A percentile compares a stretch with the other conserved stretches of the same genome.
Evolutionary conservation across 2,329 filamentous ascomycete species (phyloP).

Genomic region (Ophiostoma sp.): DNA sequence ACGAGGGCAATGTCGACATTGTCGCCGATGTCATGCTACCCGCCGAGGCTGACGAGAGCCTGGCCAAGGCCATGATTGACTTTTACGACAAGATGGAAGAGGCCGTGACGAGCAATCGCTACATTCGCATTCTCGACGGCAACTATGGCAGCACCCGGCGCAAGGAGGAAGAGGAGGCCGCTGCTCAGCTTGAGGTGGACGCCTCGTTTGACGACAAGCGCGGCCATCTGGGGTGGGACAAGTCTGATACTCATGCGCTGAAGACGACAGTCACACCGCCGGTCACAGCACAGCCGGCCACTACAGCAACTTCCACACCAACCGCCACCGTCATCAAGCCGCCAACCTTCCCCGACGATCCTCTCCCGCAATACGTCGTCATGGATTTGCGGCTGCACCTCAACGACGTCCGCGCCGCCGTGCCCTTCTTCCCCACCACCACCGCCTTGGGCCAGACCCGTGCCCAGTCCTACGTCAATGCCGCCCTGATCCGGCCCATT

Average conservation of each 20-base stretch:
- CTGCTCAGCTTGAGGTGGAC: conserved; percentile 1
- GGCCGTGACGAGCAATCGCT: conserved; percentile 77
- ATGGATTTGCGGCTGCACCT: conserved; percentile 95
- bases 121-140: conserved; percentile 59
- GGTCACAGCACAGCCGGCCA: neutral
- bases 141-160: conserved; percentile 25
- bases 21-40: conserved; percentile 95
- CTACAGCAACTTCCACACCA: neutral
- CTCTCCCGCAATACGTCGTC: conserved; percentile 77
- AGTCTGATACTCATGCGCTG: neutral
- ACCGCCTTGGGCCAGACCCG: conserved; percentile 52
- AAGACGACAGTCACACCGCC: neutral
- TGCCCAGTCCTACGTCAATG: conserved; percentile 93
- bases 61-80: conserved; percentile 93
- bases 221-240: conserved; percentile 18
- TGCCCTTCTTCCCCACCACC: conserved; percentile 73
- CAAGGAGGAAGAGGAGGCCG: neutral
- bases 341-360: conserved; percentile 37
- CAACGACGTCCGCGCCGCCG: conserved; percentile 89
- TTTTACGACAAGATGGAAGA: conserved; percentile 96
- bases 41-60: conserved; percentile 79
- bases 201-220: neutral
- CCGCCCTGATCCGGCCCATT: conserved; percentile 90
- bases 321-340: neutral
- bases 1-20: conserved; percentile 95